A percentile compares a stretch with the other conserved stretches of the same genome.
Conservation (phyloP, 2,329 filamentous ascomycete species). For the Fusarium denticulatum region DNA sequence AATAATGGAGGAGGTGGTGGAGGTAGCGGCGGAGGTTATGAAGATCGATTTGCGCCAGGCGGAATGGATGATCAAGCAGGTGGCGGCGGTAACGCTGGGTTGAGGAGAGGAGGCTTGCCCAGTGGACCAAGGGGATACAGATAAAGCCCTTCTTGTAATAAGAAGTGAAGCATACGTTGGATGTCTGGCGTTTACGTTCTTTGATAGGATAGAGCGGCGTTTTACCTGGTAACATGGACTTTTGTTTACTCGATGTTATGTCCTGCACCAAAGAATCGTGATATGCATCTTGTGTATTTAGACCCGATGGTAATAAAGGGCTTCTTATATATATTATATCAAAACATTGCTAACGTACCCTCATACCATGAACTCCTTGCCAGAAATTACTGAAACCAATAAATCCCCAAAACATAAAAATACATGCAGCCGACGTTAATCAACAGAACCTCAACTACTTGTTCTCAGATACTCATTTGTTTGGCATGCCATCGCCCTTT, state of each 20-base stretch:
- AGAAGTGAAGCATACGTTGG: constrained; percentile 5
- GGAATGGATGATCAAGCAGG: constrained; percentile 56
- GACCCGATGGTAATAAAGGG: background rate
- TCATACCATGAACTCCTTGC: constrained; percentile 34
- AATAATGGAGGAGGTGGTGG: constrained; percentile 43
- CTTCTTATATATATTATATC: background rate
- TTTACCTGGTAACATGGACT: constrained; percentile 28
- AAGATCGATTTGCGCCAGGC: constrained; percentile 58
- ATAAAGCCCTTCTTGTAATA: constrained; percentile 31
- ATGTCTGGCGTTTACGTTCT: constrained; percentile 22
- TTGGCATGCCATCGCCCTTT: constrained; percentile 51
- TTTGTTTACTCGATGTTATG: constrained; percentile 7
- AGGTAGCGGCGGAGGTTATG: constrained; percentile 51
- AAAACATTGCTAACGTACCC: background rate
- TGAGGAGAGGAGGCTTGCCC: constrained; percentile 55
- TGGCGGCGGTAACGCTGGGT: constrained; percentile 42
- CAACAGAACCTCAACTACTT: background rate
- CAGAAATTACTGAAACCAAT: background rate
- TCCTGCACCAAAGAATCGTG: background rate
- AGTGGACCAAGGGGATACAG: constrained; percentile 56
- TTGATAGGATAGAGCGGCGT: constrained; percentile 40
- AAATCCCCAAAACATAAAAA: constrained; percentile 16
- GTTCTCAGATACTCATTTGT: constrained; percentile 29
- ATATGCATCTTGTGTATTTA: constrained; percentile 7
- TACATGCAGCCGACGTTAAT: constrained; percentile 3